phyloP scores from a whole-genome alignment of 2,329 filamentous ascomycete species.

The Fusarium buharicum region DNA sequence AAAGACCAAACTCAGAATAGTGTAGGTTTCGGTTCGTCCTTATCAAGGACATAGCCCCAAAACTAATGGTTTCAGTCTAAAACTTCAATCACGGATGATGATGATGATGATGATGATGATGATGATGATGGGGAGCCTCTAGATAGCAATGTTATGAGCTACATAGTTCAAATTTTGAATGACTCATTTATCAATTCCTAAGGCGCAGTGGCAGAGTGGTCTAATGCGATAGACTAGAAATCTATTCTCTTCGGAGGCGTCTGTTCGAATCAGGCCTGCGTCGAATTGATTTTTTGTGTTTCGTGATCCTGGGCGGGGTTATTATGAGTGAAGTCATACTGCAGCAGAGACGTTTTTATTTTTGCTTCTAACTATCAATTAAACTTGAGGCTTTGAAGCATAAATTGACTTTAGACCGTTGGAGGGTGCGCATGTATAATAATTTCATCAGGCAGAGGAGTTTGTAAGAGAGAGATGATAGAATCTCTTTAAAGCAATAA shows the following conservation, averaged over 20 bases:
- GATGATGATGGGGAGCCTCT: too few species aligned
- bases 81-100: too few species aligned
- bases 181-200: neutral
- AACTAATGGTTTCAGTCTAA: too few species aligned
- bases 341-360: neutral
- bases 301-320: too few species aligned
- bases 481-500: too few species aligned
- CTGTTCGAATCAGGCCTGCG: conserved; percentile 46
- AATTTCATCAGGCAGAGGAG: neutral
- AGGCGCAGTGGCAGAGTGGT: conserved; percentile 46
- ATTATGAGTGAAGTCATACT: too few species aligned
- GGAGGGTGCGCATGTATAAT: conserved; percentile 1
- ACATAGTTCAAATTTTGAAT: accelerated
- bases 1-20: too few species aligned
- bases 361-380: neutral
- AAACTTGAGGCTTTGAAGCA: neutral
- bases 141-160: neutral
- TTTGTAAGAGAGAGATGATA: neutral
- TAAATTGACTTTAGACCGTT: neutral
- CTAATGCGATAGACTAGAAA: conserved; percentile 47
- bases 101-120: too few species aligned
- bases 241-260: conserved; percentile 45
- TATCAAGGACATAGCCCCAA: too few species aligned
- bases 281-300: conserved; percentile 37
- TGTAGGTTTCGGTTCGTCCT: too few species aligned